Evolutionary conservation across 768 basidiomycete species (phyloP).

Genomic region (Mycena belliarum): DNA sequence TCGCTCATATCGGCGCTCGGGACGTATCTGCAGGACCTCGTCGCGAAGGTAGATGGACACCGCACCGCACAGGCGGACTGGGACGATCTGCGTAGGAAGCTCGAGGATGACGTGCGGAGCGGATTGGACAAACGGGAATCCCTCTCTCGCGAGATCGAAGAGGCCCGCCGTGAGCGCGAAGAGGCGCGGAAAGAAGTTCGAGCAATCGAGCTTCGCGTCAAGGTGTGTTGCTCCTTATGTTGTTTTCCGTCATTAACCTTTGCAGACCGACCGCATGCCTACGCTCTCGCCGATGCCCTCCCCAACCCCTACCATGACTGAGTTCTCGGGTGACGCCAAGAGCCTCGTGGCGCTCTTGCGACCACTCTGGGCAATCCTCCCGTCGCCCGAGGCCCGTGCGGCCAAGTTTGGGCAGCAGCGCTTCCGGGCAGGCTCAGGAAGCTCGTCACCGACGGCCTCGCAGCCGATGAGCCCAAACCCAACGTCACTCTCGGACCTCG

Average conservation of each 20-base stretch:
- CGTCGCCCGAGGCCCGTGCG: constrained; percentile 81
- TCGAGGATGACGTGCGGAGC: constrained; percentile 51
- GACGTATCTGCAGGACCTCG: constrained; percentile 52
- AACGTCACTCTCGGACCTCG: constrained; percentile 76
- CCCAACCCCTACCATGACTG: constrained; percentile 13
- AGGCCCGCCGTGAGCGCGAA: constrained; percentile 52
- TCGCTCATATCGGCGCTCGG: constrained; percentile 50
- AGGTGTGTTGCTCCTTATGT: constrained; percentile 27
- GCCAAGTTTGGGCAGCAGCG: constrained; percentile 54
- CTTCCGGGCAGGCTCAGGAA: constrained; percentile 47
- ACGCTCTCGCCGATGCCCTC: constrained; percentile 23
- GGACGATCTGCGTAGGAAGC: constrained; percentile 43
- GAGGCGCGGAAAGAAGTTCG: constrained; percentile 44
- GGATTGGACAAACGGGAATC: constrained; percentile 49
- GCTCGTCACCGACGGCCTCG: constrained; percentile 42
- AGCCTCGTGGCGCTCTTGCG: constrained; percentile 63
- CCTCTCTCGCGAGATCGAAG: constrained; percentile 54
- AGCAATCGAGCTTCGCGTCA: constrained; percentile 38
- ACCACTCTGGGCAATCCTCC: constrained; percentile 79
- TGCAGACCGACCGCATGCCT: constrained; percentile 18
- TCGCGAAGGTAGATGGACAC: constrained; percentile 44
- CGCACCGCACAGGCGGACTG: constrained; percentile 47
- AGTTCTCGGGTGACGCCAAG: constrained; percentile 44
- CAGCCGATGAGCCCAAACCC: constrained; percentile 29
- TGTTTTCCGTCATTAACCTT: background rate